Conservation (phyloP, 2,329 filamentous ascomycete genomes). For the Exophiala aquamarina region DNA sequence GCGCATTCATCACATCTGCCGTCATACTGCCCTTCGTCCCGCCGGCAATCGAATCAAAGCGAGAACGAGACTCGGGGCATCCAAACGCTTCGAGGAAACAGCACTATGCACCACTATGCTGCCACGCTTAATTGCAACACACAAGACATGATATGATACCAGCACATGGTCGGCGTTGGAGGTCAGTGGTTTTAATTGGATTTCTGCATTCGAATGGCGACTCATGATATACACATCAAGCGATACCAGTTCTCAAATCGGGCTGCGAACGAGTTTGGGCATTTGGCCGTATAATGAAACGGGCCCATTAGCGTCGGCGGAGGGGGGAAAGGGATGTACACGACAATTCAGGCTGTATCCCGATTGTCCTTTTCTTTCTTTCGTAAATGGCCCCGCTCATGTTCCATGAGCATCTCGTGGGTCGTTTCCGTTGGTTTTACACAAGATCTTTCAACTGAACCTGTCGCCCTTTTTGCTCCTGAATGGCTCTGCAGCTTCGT, state of each 20-base stretch:
- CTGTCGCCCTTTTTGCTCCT: slow-evolving; percentile 80
- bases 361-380: too few species aligned
- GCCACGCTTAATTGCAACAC: slow-evolving; percentile 22
- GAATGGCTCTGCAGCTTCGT: slow-evolving; percentile 76
- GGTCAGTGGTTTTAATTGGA: neutral
- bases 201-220: neutral
- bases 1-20: slow-evolving; percentile 42
- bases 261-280: neutral
- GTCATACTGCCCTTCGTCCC: slow-evolving; percentile 48
- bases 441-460: slow-evolving; percentile 57
- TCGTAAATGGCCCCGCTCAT: too few species aligned
- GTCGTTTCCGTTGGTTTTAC: too few species aligned
- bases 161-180: slow-evolving; percentile 12
- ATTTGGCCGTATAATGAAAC: too few species aligned
- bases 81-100: slow-evolving; percentile 37
- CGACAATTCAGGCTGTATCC: slow-evolving; percentile 2
- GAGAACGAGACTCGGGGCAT: slow-evolving; percentile 39
- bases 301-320: too few species aligned
- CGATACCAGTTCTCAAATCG: neutral
- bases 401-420: neutral
- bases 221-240: too few species aligned
- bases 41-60: slow-evolving; percentile 46
- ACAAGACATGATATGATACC: neutral
- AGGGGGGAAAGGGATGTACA: slow-evolving; percentile 13
- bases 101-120: slow-evolving; percentile 30